A percentile compares a stretch with the other conserved stretches of the same genome.
These are phyloP conservation scores for Thuja plicata DNA, from an alignment of 83 land plant genomes.

Conservation along the genomic window DNA sequence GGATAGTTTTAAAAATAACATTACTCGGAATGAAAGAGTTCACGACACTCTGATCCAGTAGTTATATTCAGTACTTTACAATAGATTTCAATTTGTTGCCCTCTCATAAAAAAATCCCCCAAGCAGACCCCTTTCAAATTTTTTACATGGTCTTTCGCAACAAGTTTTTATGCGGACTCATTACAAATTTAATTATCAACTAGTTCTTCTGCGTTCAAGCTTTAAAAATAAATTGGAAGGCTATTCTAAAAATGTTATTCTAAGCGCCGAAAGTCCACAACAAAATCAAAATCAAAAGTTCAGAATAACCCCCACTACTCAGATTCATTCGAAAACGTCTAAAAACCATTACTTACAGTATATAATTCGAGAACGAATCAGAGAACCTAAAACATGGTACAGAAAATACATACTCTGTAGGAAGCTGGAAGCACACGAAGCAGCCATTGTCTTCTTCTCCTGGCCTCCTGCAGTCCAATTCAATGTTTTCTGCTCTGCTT, in stretches of 20 bases:
- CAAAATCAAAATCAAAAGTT: background rate
- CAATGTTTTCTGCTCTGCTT: background rate
- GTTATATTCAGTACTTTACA: background rate
- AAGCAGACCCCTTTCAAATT: background rate
- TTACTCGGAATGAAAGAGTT: background rate
- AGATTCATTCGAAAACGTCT: background rate
- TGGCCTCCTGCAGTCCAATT: background rate
- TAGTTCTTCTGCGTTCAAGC: background rate
- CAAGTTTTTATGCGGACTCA: background rate
- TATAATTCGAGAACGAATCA: too few species aligned
- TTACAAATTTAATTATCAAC: background rate
- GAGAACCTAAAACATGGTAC: background rate
- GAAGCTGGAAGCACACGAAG: background rate
- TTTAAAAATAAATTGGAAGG: background rate
- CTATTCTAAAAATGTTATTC: background rate
- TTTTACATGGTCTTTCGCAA: background rate
- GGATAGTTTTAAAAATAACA: background rate
- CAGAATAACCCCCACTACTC: background rate
- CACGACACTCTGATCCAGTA: background rate
- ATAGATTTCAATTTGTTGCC: background rate
- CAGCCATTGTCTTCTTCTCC: background rate
- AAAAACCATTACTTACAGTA: background rate
- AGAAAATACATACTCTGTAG: background rate
- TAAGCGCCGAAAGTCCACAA: background rate
- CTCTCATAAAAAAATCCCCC: background rate